Evolutionary conservation across 2,329 filamentous ascomycete species (phyloP).

Genomic region (Calonectria montana): DNA sequence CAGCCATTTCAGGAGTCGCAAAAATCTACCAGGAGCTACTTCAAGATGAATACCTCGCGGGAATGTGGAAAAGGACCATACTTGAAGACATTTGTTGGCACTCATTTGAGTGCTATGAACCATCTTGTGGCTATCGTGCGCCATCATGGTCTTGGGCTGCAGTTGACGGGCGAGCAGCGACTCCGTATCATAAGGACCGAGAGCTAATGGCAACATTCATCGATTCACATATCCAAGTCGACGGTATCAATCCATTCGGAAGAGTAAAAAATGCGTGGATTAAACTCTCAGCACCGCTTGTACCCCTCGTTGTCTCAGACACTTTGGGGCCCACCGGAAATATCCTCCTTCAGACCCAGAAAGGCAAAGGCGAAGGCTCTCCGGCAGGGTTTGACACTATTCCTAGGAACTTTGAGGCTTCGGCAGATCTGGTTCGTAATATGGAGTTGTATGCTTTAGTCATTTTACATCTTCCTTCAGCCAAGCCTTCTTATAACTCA

Average conservation of each 20-base stretch:
- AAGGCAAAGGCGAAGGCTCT: background rate
- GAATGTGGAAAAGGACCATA: slow-evolving; percentile 14
- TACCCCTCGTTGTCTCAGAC: background rate
- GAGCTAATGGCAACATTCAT: background rate
- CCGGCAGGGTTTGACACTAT: slow-evolving; percentile 4
- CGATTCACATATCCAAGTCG: slow-evolving; percentile 3
- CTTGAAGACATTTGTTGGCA: slow-evolving; percentile 21
- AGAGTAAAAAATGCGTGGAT: slow-evolving; percentile 14
- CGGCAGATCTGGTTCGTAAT: background rate
- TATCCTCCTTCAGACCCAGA: background rate
- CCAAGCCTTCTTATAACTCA: background rate
- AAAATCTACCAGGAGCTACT: slow-evolving; percentile 16
- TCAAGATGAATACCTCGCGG: slow-evolving; percentile 22
- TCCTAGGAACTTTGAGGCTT: background rate
- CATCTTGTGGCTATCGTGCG: slow-evolving; percentile 19
- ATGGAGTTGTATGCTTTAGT: slow-evolving; percentile 13
- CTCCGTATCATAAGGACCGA: background rate
- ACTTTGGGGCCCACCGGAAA: background rate
- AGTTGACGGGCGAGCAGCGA: slow-evolving; percentile 10
- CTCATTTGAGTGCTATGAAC: background rate
- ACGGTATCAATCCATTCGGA: slow-evolving; percentile 14
- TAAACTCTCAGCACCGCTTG: background rate
- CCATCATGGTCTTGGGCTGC: slow-evolving; percentile 32
- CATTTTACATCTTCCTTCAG: background rate
- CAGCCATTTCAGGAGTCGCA: slow-evolving; percentile 18